Base-by-base conservation (phyloP, 371 early-diverging fungal genomes). In the Apophysomyces ossiformis region DNA sequence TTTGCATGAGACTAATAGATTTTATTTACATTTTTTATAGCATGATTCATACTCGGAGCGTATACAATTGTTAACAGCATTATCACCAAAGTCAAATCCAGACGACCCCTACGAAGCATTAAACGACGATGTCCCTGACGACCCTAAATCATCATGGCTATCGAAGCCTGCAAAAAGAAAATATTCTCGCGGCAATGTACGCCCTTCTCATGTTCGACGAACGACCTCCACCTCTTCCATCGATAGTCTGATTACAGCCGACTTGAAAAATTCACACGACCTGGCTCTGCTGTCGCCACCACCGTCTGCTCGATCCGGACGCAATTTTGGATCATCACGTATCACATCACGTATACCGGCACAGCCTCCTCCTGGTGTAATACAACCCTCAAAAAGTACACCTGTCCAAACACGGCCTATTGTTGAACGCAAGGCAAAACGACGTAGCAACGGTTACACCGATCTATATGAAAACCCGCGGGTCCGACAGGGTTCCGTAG, bases 1-100 rank as follows among this genome's bases (percentile, higher is more conserved):
- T 46, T 39, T 58, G 58, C 58, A 58, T 58, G 32, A 61, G 38
- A 41, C 41, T 41, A 60, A 57, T 32, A 45, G 37, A 5, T 15
- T 7, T 37, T 57, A 21, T 21, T 63, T 56, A 8, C 15, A n/a
- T 50, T 35, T 58, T 9, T 1, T 58, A n/a, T n/a, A 75, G 75
- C 68, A 75, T 56, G 72, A 71, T 54, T 67, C 69, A 11, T 75
- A 75, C 59, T 67, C 68, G 11, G 68, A 71, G 35, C 71, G 75
- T 11, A 69, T 75, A 39, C 69, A 68, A 56, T 61, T 67, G 7
- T 56, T 75, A 36, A 67, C 62, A 11, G 61, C 66, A n/a, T 43
- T 74, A 12, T 73, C 73, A 37, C 69, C 69, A n/a, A 75, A 69
- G 61, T 65, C 74, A 0, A 68, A 70, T n/a, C 58, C 37, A 9